Percentiles rank a stretch among this genome's conserved stretches.
Evolutionary conservation across 2,329 filamentous ascomycete species (phyloP).

Genomic region (Penicillium paneum): DNA sequence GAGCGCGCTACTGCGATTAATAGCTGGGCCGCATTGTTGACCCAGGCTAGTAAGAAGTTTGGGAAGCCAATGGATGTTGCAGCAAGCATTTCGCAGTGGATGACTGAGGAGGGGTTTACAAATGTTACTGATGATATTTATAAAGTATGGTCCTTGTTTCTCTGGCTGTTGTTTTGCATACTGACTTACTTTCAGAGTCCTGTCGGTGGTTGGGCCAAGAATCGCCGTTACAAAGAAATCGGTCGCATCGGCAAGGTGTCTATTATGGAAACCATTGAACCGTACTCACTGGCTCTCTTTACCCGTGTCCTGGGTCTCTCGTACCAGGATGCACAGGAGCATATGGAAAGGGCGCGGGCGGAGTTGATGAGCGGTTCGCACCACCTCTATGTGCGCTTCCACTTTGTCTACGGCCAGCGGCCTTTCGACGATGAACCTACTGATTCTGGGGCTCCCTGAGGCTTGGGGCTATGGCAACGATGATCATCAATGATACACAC

Average conservation of each 20-base stretch:
- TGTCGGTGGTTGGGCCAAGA: slow-evolving; percentile 36
- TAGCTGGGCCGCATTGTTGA: slow-evolving; percentile 32
- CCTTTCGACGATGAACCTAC: slow-evolving; percentile 20
- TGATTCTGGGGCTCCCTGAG: background rate
- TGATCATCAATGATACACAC: slow-evolving; percentile 1
- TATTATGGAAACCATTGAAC: slow-evolving; percentile 34
- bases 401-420: slow-evolving; percentile 34
- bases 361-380: slow-evolving; percentile 25
- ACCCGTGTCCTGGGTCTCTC: slow-evolving; percentile 37
- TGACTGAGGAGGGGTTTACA: slow-evolving; percentile 32
- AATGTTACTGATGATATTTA: slow-evolving; percentile 36
- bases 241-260: slow-evolving; percentile 32
- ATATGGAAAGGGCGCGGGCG: slow-evolving; percentile 28
- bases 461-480: background rate
- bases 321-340: slow-evolving; percentile 31
- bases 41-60: slow-evolving; percentile 30
- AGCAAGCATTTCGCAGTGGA: slow-evolving; percentile 24
- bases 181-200: slow-evolving; percentile 27
- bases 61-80: slow-evolving; percentile 39
- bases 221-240: slow-evolving; percentile 34
- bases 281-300: slow-evolving; percentile 40
- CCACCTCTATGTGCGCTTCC: slow-evolving; percentile 32
- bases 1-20: slow-evolving; percentile 21
- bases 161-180: background rate
- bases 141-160: slow-evolving; percentile 25